phyloP scores from a whole-genome alignment of 208 protist genomes.

The Crithidia expoeki region DNA sequence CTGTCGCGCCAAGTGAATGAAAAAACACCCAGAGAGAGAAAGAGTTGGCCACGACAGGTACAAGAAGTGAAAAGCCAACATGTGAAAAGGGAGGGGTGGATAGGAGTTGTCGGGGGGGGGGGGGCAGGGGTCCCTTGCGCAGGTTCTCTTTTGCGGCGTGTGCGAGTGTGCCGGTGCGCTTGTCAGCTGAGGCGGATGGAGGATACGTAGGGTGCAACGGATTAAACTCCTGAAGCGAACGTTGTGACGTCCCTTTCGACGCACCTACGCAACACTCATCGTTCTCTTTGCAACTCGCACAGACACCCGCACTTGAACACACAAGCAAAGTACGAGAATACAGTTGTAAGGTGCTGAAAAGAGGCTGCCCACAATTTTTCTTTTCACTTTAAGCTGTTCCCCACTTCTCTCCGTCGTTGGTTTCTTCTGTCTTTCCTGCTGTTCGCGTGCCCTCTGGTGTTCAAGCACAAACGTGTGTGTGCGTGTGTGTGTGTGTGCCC shows the following conservation, averaged over 20 bases:
- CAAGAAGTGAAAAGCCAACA: neutral
- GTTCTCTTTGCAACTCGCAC: neutral
- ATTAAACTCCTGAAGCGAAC: neutral
- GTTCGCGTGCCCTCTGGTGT: neutral
- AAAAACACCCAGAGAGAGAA: neutral
- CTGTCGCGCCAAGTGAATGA: neutral
- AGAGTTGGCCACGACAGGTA: neutral
- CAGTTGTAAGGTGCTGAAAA: no score
- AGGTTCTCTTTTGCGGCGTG: no score
- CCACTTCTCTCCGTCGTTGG: neutral
- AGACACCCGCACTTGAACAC: neutral
- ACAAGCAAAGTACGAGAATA: neutral
- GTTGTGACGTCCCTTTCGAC: slow-evolving; percentile 7
- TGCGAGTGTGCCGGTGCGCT: neutral
- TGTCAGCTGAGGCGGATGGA: neutral
- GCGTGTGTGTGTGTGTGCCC: no score
- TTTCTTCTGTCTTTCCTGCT: neutral
- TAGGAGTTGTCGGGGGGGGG: no score
- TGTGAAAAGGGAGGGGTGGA: no score
- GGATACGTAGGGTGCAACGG: neutral
- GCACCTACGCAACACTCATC: neutral
- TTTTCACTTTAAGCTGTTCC: neutral
- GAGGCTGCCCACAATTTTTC: slow-evolving; percentile 7
- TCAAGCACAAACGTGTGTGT: no score
- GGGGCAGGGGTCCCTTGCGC: no score